Percentiles rank a stretch among this genome's conserved stretches.
Conservation (phyloP, 2,329 filamentous ascomycete species). For the Xylariales sp. region DNA sequence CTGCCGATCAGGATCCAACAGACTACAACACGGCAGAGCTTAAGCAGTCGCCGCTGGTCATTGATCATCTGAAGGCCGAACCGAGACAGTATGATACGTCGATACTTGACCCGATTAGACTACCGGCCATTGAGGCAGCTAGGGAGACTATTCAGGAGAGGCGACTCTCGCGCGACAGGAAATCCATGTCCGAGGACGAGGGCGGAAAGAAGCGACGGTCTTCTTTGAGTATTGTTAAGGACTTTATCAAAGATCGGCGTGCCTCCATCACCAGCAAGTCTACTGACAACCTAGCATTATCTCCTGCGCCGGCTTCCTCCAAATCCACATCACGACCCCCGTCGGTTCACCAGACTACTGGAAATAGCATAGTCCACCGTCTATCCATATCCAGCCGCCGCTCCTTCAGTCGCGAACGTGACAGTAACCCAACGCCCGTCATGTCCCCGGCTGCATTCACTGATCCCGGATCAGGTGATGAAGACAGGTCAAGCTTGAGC, state of each 20-base stretch:
- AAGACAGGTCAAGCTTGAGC: slow-evolving; percentile 32
- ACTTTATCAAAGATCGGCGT: slow-evolving; percentile 57
- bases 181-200: slow-evolving; percentile 27
- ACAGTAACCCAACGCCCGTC: slow-evolving; percentile 20
- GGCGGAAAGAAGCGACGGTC: slow-evolving; percentile 45
- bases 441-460: slow-evolving; percentile 38
- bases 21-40: slow-evolving; percentile 48
- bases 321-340: slow-evolving; percentile 44
- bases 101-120: slow-evolving; percentile 19
- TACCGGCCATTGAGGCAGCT: slow-evolving; percentile 20
- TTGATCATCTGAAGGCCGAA: slow-evolving; percentile 48
- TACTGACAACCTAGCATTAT: slow-evolving; percentile 35
- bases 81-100: slow-evolving; percentile 24
- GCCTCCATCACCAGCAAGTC: slow-evolving; percentile 45
- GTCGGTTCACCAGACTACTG: slow-evolving; percentile 38
- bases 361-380: slow-evolving; percentile 51
- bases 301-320: slow-evolving; percentile 26
- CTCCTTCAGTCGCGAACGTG: slow-evolving; percentile 44
- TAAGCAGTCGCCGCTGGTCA: slow-evolving; percentile 54
- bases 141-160: slow-evolving; percentile 46
- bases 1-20: slow-evolving; percentile 32
- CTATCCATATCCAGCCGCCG: slow-evolving; percentile 60
- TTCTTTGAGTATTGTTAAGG: slow-evolving; percentile 55
- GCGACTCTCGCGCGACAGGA: slow-evolving; percentile 38
- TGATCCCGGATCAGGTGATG: slow-evolving; percentile 44